Conservation (phyloP, 352 stramenopile genomes). For the Globisporangium viniferum region DNA sequence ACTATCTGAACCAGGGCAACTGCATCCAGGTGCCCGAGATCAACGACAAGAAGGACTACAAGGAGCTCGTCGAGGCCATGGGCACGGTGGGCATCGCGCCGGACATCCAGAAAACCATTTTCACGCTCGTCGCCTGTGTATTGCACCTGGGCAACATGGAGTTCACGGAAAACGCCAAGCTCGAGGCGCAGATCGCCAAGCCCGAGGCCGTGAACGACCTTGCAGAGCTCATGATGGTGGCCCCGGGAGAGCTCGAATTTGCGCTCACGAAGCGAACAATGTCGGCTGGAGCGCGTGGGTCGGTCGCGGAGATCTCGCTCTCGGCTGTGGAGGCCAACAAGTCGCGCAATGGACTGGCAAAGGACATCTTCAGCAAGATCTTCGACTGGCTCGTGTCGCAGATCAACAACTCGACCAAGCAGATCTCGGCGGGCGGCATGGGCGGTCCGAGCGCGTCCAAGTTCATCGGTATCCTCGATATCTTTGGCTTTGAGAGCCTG, state of each 20-base stretch:
- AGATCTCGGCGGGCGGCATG: constrained; percentile 39
- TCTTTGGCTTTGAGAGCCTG: constrained; percentile 97
- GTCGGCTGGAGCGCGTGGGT: constrained; percentile 78
- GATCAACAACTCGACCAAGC: constrained; percentile 90
- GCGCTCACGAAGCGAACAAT: constrained; percentile 89
- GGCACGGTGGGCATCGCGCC: constrained; percentile 85
- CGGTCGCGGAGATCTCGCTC: constrained; percentile 82
- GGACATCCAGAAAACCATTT: constrained; percentile 93
- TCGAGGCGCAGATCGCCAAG: constrained; percentile 66
- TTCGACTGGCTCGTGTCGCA: constrained; percentile 96
- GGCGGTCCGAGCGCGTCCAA: constrained; percentile 28
- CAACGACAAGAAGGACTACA: constrained; percentile 94
- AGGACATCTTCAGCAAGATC: constrained; percentile 95
- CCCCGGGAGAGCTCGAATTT: constrained; percentile 77
- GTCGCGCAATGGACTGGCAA: constrained; percentile 93
- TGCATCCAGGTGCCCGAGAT: constrained; percentile 91
- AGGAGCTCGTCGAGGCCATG: constrained; percentile 92
- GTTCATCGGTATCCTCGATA: constrained; percentile 96
- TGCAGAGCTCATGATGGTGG: constrained; percentile 86
- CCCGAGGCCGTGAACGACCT: constrained; percentile 70
- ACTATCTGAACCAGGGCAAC: constrained; percentile 93
- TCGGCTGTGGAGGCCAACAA: constrained; percentile 81
- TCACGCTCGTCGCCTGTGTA: constrained; percentile 94
- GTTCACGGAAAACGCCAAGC: constrained; percentile 85
- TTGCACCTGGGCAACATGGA: constrained; percentile 97